These are phyloP conservation scores for Diaporthe amygdali DNA, from an alignment of 2,329 filamentous ascomycete genomes.

Conservation along the genomic window DNA sequence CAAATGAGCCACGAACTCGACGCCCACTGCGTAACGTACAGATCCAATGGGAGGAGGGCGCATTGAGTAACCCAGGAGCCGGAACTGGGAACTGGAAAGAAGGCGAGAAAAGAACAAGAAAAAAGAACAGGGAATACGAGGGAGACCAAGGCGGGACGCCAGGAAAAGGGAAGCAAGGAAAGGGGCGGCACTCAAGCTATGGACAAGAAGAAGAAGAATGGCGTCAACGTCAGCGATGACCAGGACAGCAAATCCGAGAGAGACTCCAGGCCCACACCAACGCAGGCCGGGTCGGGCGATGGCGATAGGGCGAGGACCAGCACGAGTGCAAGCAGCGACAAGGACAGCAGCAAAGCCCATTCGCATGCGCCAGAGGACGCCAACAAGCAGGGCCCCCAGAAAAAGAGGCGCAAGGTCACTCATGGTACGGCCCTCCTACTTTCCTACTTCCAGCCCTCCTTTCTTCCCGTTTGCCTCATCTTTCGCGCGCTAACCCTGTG, in stretches of 20 bases:
- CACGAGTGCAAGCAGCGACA: conserved; percentile 23
- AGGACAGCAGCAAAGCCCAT: conserved; percentile 25
- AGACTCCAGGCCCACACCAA: conserved; percentile 41
- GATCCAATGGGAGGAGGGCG: conserved; percentile 47
- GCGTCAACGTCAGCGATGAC: conserved; percentile 40
- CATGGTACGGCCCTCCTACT: conserved; percentile 70
- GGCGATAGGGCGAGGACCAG: conserved; percentile 18
- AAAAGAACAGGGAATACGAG: neutral
- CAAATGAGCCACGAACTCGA: conserved; percentile 48
- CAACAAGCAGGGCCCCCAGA: conserved; percentile 58
- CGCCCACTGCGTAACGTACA: conserved; percentile 48
- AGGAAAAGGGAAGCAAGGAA: conserved; percentile 23
- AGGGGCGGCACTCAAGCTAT: conserved; percentile 31
- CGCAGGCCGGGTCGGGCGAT: conserved; percentile 20
- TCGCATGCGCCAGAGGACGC: conserved; percentile 37
- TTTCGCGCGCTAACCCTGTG: conserved; percentile 33
- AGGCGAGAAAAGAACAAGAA: conserved; percentile 31
- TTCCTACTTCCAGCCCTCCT: conserved; percentile 28
- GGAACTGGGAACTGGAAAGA: conserved; percentile 33
- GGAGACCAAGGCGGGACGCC: neutral
- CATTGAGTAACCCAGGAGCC: conserved; percentile 40
- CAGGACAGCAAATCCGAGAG: conserved; percentile 45
- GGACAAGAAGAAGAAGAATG: conserved; percentile 38
- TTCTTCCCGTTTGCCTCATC: conserved; percentile 31
- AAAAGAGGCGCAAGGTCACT: conserved; percentile 89